A percentile compares a stretch with the other conserved stretches of the same genome.
Evolutionary conservation across 352 stramenopile species (phyloP).

Genomic region (Pythium grandisporangium): DNA sequence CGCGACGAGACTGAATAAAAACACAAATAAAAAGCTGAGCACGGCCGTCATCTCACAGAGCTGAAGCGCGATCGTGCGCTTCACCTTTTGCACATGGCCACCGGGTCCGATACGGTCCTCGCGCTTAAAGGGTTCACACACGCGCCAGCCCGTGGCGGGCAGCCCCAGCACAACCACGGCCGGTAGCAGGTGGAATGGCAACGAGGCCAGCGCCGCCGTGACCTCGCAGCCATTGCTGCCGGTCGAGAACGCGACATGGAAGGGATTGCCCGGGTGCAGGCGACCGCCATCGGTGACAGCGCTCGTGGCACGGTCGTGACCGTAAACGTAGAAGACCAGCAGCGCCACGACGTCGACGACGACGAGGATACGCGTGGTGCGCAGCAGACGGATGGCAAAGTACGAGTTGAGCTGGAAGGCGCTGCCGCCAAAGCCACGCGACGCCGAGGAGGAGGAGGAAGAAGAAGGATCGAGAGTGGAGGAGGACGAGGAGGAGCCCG

Average conservation of each 20-base stretch:
- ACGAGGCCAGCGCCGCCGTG: constrained; percentile 41
- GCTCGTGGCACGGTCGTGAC: too few species aligned
- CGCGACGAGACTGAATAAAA: constrained; percentile 31
- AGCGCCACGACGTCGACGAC: constrained; percentile 44
- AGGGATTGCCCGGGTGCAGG: constrained; percentile 33
- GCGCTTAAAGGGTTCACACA: constrained; percentile 68
- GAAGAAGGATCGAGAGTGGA: constrained; percentile 79
- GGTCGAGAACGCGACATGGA: constrained; percentile 28
- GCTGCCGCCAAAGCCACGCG: constrained; percentile 41
- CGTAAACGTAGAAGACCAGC: constrained; percentile 49
- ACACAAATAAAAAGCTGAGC: constrained; percentile 39
- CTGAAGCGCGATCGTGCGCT: constrained; percentile 67
- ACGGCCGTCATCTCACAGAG: constrained; percentile 65
- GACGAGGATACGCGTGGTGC: constrained; percentile 52
- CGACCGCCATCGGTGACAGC: constrained; percentile 17
- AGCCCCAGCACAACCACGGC: constrained; percentile 52
- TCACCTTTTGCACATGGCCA: constrained; percentile 64
- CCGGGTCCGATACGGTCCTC: constrained; percentile 51
- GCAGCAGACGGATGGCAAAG: constrained; percentile 54
- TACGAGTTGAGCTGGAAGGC: constrained; percentile 77
- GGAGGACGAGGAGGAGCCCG: constrained; percentile 15
- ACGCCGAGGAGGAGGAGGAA: constrained; percentile 43
- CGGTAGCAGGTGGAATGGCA: constrained; percentile 65
- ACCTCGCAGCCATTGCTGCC: constrained; percentile 30
- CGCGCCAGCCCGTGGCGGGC: constrained; percentile 40